Base-by-base conservation (phyloP, 257 asterid genomes). In the Petrea volubilis region DNA sequence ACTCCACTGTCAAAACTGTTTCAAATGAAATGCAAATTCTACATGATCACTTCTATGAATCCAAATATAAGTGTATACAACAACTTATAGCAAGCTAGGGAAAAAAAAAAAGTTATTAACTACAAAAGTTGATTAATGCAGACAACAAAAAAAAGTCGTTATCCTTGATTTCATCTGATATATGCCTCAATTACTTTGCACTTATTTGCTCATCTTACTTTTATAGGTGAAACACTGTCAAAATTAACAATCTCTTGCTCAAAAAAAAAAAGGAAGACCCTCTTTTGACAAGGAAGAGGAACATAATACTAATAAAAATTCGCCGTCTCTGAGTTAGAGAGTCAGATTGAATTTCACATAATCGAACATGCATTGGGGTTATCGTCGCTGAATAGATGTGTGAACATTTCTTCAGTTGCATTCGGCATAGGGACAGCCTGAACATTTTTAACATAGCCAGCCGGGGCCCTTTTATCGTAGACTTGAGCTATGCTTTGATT, bases 281-380 rank as follows among this genome's bases (percentile, higher is more conserved):
- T 63, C 53, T 40, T 23, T 21, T 29, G 31, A 36, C 33, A 34
- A 60, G 50, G 29, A 60, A 62, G 20, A 52, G 18, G n/a, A 7
- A 56, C 31, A 23, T 55, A 24, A 41, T 56, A 56, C 10, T 28
- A 18, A 43, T 2, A 60, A 8, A 10, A 31, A 2, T 2, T 31
- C 7, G 10, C 25, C 8, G 24, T 59, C 7, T 53, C 33, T 12
- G 18, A 29, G 24, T 58, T 29, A 58, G 24, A 47, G 9, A 59
- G 33, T 59, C 6, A 31, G 34, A 55, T 36, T 0, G 44, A 34
- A 25, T 6, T 14, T 79, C 81, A 91, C 97, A 91, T 91, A 14
- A 89, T 77, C 41, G 96, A 90, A 71, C 98, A 92, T 67, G 96
- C 96, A 71, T 90, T 86, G 4, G 94, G 92, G 70, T 92, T 92